A percentile compares a stretch with the other conserved stretches of the same genome.
Evolutionary conservation across 768 basidiomycete genomes (phyloP).

Genomic region (Leccinellum luteum): DNA sequence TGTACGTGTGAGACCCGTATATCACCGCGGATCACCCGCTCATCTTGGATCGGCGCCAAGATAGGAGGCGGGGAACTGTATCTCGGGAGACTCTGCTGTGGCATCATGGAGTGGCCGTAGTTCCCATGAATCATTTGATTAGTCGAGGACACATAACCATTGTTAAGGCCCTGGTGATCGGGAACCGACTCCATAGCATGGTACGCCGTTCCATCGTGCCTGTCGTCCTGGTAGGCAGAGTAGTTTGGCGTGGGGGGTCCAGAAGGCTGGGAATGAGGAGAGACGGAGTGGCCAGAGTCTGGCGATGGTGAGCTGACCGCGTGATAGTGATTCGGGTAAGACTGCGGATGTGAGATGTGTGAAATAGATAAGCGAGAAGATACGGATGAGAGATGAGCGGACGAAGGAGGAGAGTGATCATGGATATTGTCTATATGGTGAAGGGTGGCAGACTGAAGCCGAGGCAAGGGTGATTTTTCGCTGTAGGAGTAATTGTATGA

Average conservation of each 20-base stretch:
- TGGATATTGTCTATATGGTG: conserved; percentile 30
- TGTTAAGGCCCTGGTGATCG: conserved; percentile 29
- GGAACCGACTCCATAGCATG: conserved; percentile 33
- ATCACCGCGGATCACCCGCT: conserved; percentile 32
- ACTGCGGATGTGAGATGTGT: conserved; percentile 55
- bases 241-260: conserved; percentile 38
- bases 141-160: conserved; percentile 33
- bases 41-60: conserved; percentile 54
- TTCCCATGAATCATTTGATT: conserved; percentile 26
- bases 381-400: conserved; percentile 33
- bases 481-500: conserved; percentile 30
- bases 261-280: conserved; percentile 32
- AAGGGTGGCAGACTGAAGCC: conserved; percentile 29
- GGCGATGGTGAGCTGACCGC: conserved; percentile 46
- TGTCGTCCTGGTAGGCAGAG: conserved; percentile 45
- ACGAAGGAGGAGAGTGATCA: conserved; percentile 31
- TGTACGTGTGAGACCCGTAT: conserved; percentile 30
- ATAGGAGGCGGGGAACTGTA: conserved; percentile 55
- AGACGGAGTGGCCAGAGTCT: conserved; percentile 49
- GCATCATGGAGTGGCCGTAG: conserved; percentile 21
- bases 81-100: conserved; percentile 28
- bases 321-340: conserved; percentile 38
- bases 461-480: conserved; percentile 30
- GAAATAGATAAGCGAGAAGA: conserved; percentile 60
- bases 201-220: conserved; percentile 38